Evolutionary conservation across 78 protist species (phyloP), one percentile per base, ranked within the genome.

Genomic region (Creolimax fragrantissima): DNA sequence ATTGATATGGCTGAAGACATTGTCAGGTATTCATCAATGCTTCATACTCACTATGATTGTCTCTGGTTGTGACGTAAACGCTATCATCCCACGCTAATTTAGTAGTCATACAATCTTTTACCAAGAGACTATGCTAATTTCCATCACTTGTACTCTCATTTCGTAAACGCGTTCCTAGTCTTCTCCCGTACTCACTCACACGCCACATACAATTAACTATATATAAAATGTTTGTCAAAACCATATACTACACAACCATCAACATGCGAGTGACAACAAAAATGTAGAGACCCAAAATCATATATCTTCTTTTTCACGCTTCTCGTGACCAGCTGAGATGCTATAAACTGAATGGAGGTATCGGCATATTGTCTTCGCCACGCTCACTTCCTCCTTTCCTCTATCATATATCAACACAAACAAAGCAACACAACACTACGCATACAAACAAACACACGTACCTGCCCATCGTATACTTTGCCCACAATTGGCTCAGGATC

Each of bases 401-500:
- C 11, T 58, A 32, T 58, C 74, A 11, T 17, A 58, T 17, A 58
- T 17, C 74, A 58, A 17, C 74, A 58, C 74, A 58, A 58, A 58
- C 74, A 58, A 58, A 17, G 39, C 11, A 58, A 58, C 74, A 58
- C n/a, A n/a, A n/a, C n/a, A n/a, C n/a, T n/a, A n/a, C n/a, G n/a
- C n/a, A n/a, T n/a, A n/a, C n/a, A n/a, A n/a, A 83, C 86, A 83
- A 6, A 83, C 7, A 83, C 7, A 83, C 86, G 6, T 41, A 83
- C 94, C 5, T 35, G 91, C 35, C 97, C 98, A 43, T 66, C 90
- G 91, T 96, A 96, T 5, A 96, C 91, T 47, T 92, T 90, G 32
- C 94, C 94, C n/a, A 92, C 32, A n/a, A 88, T 85, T 41, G 97
- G 95, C 66, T 95, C 96, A 42, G 85, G 91, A 44, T 94, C 96